Base-by-base conservation (phyloP, 129 eudicot species). In the Gnaphalium uliginosum region DNA sequence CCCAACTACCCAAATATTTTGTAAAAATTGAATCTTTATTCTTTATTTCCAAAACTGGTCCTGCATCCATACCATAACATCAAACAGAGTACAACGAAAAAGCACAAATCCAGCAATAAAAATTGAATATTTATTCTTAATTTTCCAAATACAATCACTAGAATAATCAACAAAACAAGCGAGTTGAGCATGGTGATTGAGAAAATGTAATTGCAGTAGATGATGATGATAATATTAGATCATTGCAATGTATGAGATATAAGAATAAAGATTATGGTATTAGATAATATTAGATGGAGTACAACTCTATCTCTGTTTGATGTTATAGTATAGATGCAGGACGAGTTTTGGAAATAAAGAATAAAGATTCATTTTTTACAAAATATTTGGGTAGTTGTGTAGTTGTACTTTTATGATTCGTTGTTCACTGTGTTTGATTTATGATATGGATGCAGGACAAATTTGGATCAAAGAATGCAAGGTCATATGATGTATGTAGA, bases 401-500 rank as follows among this genome's bases (percentile, higher is more conserved):
- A n/a, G n/a, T 18, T 18, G 7, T 53, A 26, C 21, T 6, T 54
- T 54, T 54, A 29, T 74, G 73, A 14, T 29, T 23, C 21, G 62
- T 48, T 53, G 65, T 65, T 72, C 56, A 33, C n/a, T 1, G 25
- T 1, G 19, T 32, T 19, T 59, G 48, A 56, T 71, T n/a, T 15
- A 13, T 33, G 21, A 35, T 72, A 24, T 77, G 29, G 8, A 51
- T 73, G 85, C 77, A 82, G 82, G 60, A 66, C 26, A 32, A 54
- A 57, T 71, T 29, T 79, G 69, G 82, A 27, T 71, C 72, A 39
- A 79, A 61, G 77, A 76, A 57, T 69, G 86, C 79, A 62, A 81
- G 53, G 41, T 72, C 81, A 10, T 92, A 96, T 79, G 72, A 63
- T 76, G 78, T 58, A 21, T 92, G 97, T 81, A 93, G 61, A 82